phyloP scores from a whole-genome alignment of 768 basidiomycete genomes.

The Sporobolomyces roseus region DNA sequence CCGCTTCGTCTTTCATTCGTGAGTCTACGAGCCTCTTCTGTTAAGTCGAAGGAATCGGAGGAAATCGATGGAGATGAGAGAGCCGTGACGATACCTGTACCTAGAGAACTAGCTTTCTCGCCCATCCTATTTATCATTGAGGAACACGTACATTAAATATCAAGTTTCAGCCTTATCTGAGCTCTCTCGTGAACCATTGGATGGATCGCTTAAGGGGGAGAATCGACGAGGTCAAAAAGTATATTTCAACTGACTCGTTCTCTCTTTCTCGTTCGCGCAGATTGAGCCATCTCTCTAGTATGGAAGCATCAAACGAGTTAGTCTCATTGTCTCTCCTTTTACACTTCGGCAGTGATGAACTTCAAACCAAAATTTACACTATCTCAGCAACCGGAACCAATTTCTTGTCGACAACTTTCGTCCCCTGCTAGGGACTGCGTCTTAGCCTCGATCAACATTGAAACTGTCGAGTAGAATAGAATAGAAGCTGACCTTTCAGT shows the following conservation, averaged over 20 bases:
- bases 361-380: conserved; percentile 19
- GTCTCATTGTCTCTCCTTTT: neutral
- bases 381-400: conserved; percentile 39
- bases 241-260: neutral
- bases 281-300: neutral
- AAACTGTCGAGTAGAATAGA: too few species aligned
- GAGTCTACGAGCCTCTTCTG: too few species aligned
- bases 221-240: too few species aligned
- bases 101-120: conserved; percentile 1
- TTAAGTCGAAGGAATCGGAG: neutral
- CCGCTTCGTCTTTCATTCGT: too few species aligned
- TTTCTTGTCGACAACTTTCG: conserved; percentile 21
- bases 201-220: too few species aligned
- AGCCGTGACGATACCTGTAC: conserved; percentile 17
- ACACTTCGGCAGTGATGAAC: conserved; percentile 20
- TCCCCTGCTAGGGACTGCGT: conserved; percentile 31
- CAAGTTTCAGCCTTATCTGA: conserved; percentile 37
- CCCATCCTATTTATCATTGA: conserved; percentile 9
- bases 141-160: conserved; percentile 1
- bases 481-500: too few species aligned
- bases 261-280: neutral
- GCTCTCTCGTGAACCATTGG: neutral
- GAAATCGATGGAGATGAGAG: neutral
- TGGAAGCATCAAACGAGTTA: too few species aligned
- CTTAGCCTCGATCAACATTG: too few species aligned